A percentile compares a stretch with the other conserved stretches of the same genome.
Conservation (phyloP, 2,329 filamentous ascomycete genomes). For the Pyrenophora seminiperda region DNA sequence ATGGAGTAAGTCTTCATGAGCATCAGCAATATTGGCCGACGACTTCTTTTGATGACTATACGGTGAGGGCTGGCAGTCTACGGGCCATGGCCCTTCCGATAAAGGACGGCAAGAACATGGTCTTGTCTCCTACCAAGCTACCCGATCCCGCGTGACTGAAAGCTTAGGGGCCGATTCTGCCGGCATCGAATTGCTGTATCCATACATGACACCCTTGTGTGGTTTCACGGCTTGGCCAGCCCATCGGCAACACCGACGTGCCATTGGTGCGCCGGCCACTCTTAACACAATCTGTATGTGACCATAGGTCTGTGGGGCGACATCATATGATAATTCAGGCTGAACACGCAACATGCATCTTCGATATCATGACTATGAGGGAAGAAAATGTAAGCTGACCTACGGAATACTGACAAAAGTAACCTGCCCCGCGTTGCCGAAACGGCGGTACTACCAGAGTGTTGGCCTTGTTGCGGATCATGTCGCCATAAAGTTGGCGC, state of each 20-base stretch:
- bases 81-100: too few species aligned
- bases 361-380: constrained; percentile 3
- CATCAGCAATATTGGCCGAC: too few species aligned
- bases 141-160: background rate
- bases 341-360: constrained; percentile 18
- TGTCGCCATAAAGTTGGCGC: background rate
- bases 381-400: background rate
- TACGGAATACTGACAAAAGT: background rate
- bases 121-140: too few species aligned
- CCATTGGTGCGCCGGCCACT: background rate
- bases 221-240: background rate
- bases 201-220: background rate
- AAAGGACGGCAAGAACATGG: too few species aligned
- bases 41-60: too few species aligned
- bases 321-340: constrained; percentile 17
- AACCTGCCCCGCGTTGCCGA: constrained; percentile 3
- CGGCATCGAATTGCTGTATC: background rate
- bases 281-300: background rate
- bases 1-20: too few species aligned
- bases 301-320: constrained; percentile 4
- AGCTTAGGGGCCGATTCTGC: background rate
- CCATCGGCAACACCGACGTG: background rate
- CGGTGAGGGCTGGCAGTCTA: too few species aligned
- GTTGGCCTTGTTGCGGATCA: too few species aligned
- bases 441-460: background rate